Conservation (phyloP, 441 rosid genomes). For the Kokia cookei region DNA sequence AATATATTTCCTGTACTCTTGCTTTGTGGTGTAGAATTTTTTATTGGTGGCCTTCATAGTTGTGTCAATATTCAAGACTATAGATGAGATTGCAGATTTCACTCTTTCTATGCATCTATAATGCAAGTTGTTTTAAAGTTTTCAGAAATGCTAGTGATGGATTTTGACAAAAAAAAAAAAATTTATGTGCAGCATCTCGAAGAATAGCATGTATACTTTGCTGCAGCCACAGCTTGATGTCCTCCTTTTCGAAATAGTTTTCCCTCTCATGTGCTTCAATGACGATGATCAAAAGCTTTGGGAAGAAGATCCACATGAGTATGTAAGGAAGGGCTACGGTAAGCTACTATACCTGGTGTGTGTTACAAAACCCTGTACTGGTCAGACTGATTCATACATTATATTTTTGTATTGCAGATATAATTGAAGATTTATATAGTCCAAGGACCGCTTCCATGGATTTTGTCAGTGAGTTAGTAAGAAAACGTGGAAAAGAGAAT, state of each 20-base stretch:
- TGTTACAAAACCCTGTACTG: slow-evolving; percentile 6
- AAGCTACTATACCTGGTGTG: slow-evolving; percentile 24
- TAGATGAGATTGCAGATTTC: not conserved
- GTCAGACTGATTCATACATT: slow-evolving; percentile 1
- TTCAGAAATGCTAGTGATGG: not conserved
- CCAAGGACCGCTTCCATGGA: slow-evolving; percentile 83
- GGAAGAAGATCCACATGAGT: slow-evolving; percentile 99
- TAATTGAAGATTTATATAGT: slow-evolving; percentile 78
- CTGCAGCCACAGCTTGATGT: slow-evolving; percentile 82
- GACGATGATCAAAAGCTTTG: slow-evolving; percentile 98
- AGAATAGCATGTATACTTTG: slow-evolving; percentile 74
- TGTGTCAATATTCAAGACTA: not conserved
- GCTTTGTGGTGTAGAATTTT: not conserved
- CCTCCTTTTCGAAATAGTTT: slow-evolving; percentile 89
- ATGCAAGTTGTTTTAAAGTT: not conserved
- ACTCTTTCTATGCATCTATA: not conserved
- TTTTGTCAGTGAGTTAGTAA: slow-evolving; percentile 77
- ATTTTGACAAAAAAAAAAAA: not conserved
- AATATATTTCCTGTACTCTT: not conserved
- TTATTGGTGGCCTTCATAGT: not conserved
- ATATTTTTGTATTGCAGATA: slow-evolving; percentile 39
- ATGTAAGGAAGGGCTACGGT: slow-evolving; percentile 99
- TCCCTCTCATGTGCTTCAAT: slow-evolving; percentile 95
- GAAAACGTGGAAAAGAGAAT: slow-evolving; percentile 78
- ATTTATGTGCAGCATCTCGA: slow-evolving; percentile 62